Conservation (phyloP, 1,284 basidiomycete genomes). For the Trichosporon inkin region DNA sequence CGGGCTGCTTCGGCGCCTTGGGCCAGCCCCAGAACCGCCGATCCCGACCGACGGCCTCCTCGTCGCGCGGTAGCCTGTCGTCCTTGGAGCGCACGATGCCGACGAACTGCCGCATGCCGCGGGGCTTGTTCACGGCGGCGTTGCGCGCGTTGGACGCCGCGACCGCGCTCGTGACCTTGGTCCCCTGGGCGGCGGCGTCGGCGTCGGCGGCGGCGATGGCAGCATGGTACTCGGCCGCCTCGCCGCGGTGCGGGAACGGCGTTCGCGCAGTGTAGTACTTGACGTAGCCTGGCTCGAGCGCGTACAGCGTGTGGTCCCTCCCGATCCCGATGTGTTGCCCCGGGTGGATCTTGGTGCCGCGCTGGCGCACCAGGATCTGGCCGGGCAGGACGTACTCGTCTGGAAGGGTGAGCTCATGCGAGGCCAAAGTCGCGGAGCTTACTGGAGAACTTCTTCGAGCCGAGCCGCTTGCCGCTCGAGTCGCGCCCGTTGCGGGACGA, state of each 20-base stretch:
- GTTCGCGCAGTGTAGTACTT: conserved; percentile 67
- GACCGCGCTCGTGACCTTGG: neutral
- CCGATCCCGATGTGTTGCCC: conserved; percentile 89
- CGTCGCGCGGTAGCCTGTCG: conserved; percentile 78
- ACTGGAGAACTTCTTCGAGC: conserved; percentile 93
- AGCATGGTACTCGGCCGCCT: conserved; percentile 5
- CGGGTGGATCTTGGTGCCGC: conserved; percentile 82
- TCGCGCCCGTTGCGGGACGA: conserved; percentile 85
- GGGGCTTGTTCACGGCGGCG: conserved; percentile 40
- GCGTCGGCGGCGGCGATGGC: conserved; percentile 41
- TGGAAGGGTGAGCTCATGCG: conserved; percentile 34
- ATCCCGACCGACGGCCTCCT: conserved; percentile 58
- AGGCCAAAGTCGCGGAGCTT: too few species aligned
- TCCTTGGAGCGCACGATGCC: conserved; percentile 73
- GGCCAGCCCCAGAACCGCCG: conserved; percentile 49
- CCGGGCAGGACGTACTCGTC: conserved; percentile 86
- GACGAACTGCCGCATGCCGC: conserved; percentile 62
- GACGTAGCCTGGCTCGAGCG: conserved; percentile 79
- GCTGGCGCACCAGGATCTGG: conserved; percentile 87
- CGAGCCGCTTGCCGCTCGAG: conserved; percentile 82
- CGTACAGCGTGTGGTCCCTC: conserved; percentile 86
- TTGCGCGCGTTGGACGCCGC: conserved; percentile 16
- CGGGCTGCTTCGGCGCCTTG: conserved; percentile 20
- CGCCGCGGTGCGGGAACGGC: conserved; percentile 38
- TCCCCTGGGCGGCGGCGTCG: conserved; percentile 10